A percentile compares a stretch with the other conserved stretches of the same genome.
These are phyloP conservation scores for Exophiala spinifera DNA, from an alignment of 2,329 filamentous ascomycete species.

Conservation along the genomic window DNA sequence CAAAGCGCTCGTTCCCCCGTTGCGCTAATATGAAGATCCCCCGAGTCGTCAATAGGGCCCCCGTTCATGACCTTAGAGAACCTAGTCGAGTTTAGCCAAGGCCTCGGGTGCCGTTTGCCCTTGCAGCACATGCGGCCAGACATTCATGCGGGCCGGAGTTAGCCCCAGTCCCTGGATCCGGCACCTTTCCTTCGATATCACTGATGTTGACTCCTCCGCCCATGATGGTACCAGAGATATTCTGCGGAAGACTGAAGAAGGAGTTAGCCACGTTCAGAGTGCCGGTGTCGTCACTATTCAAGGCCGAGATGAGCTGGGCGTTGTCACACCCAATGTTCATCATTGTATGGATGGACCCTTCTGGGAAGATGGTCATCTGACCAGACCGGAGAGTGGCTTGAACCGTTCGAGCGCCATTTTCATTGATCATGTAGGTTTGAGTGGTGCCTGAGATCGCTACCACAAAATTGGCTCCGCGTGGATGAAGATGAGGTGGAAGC, in stretches of 20 bases:
- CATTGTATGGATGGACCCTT: conserved; percentile 53
- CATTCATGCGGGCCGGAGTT: conserved; percentile 42
- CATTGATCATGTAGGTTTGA: conserved; percentile 51
- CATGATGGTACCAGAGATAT: conserved; percentile 33
- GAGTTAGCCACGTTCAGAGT: conserved; percentile 48
- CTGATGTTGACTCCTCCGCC: conserved; percentile 23
- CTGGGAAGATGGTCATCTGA: conserved; percentile 51
- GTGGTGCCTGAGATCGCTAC: conserved; percentile 50
- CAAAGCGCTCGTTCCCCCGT: not conserved
- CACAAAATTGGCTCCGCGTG: conserved; percentile 49
- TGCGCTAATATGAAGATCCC: not conserved
- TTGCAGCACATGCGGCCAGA: conserved; percentile 15
- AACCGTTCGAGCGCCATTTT: conserved; percentile 49
- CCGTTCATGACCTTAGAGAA: not conserved
- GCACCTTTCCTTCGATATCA: conserved; percentile 31
- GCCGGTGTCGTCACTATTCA: conserved; percentile 49
- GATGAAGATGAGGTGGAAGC: conserved; percentile 50
- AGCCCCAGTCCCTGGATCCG: conserved; percentile 42
- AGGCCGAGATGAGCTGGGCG: conserved; percentile 49
- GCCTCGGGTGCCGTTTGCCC: conserved; percentile 2
- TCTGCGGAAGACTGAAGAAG: conserved; percentile 42
- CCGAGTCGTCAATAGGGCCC: no score
- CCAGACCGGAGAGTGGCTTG: conserved; percentile 42
- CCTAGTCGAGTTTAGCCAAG: not conserved
- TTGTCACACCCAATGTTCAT: conserved; percentile 43